phyloP scores from a whole-genome alignment of 352 stramenopile species.

The Pythium oligandrum region DNA sequence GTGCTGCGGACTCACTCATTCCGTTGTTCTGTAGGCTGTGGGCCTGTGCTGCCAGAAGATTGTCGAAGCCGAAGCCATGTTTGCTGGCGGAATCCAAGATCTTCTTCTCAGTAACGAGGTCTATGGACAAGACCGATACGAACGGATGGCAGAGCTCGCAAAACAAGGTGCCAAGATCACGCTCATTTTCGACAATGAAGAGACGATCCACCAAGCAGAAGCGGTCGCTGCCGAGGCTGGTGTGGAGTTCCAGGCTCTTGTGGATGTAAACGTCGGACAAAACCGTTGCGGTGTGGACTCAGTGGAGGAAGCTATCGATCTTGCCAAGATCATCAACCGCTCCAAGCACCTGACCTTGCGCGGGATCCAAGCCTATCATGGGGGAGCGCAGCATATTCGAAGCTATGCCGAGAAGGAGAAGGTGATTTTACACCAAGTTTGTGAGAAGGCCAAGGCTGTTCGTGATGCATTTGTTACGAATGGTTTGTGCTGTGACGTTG shows the following conservation, averaged over 20 bases:
- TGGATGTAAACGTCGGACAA: constrained; percentile 75
- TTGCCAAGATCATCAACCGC: constrained; percentile 31
- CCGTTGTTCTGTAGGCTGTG: constrained; percentile 12
- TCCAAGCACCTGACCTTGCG: constrained; percentile 26
- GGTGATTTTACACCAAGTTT: constrained; percentile 33
- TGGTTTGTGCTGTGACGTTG: constrained; percentile 42
- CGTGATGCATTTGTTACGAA: constrained; percentile 28
- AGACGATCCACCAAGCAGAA: constrained; percentile 36
- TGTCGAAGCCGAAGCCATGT: constrained; percentile 68
- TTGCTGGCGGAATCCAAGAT: constrained; percentile 41
- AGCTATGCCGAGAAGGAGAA: constrained; percentile 39
- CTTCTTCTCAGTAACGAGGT: constrained; percentile 74
- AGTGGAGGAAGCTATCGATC: constrained; percentile 30
- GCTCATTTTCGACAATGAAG: constrained; percentile 53
- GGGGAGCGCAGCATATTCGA: constrained; percentile 69
- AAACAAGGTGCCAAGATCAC: constrained; percentile 37
- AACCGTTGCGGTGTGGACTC: constrained; percentile 65
- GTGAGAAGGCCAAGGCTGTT: constrained; percentile 31
- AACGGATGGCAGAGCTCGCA: constrained; percentile 41
- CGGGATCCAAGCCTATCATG: constrained; percentile 75
- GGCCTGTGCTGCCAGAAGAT: constrained; percentile 74
- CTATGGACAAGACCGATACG: constrained; percentile 32
- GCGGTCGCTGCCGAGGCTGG: constrained; percentile 15
- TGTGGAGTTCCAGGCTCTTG: constrained; percentile 46
- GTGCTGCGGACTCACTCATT: background rate